These are phyloP conservation scores for Penicillium waksmanii DNA, from an alignment of 495 filamentous ascomycete species.

Conservation along the genomic window DNA sequence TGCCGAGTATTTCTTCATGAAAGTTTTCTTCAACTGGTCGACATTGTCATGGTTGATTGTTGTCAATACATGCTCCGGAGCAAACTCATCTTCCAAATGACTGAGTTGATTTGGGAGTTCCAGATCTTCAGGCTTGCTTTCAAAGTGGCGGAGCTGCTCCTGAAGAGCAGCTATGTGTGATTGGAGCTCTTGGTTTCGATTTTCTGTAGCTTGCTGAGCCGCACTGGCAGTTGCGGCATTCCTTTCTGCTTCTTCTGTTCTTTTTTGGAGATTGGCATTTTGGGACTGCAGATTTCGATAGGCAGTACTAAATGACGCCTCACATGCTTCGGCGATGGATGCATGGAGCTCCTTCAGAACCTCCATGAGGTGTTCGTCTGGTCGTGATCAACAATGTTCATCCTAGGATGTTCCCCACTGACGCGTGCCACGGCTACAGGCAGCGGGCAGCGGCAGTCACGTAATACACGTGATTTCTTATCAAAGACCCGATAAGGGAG, in stretches of 20 bases:
- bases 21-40: slow-evolving; percentile 13
- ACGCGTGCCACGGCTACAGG: slow-evolving; percentile 11
- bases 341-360: slow-evolving; percentile 39
- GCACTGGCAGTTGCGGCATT: slow-evolving; percentile 27
- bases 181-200: slow-evolving; percentile 31
- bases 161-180: slow-evolving; percentile 28
- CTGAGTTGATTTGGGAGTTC: slow-evolving; percentile 8
- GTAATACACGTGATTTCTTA: slow-evolving; percentile 16
- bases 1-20: slow-evolving; percentile 35
- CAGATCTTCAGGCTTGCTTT: slow-evolving; percentile 16
- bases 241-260: slow-evolving; percentile 25
- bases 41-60: slow-evolving; percentile 9
- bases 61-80: slow-evolving; percentile 29
- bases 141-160: slow-evolving; percentile 26
- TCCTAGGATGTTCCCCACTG: slow-evolving; percentile 6
- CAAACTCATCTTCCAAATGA: slow-evolving; percentile 34
- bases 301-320: slow-evolving; percentile 37
- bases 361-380: slow-evolving; percentile 36
- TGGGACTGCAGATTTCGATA: slow-evolving; percentile 33
- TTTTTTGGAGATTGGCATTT: slow-evolving; percentile 27
- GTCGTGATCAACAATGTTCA: not conserved
- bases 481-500: slow-evolving; percentile 20
- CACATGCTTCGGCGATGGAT: slow-evolving; percentile 35
- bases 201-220: slow-evolving; percentile 23
- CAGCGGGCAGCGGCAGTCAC: not conserved